These are phyloP conservation scores for Tinospora cordifolia DNA, from an alignment of 164 flowering plant genomes.

Conservation along the genomic window DNA sequence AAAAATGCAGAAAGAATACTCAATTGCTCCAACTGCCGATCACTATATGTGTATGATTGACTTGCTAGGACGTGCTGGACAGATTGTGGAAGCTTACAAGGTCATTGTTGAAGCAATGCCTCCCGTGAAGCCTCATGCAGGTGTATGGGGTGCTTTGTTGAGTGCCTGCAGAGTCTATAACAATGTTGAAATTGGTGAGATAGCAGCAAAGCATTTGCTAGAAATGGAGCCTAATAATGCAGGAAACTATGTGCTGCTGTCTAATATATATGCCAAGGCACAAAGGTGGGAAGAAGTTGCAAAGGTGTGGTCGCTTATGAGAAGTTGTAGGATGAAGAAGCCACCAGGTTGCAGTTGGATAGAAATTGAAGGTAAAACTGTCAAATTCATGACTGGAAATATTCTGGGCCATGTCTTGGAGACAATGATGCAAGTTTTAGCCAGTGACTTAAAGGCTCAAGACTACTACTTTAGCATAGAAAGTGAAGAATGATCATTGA, in stretches of 20 bases:
- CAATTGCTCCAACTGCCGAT: conserved; percentile 20
- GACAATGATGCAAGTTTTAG: conserved; percentile 13
- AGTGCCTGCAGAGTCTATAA: conserved; percentile 17
- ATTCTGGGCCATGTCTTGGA: conserved; percentile 5
- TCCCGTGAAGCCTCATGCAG: conserved; percentile 21
- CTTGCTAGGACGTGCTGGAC: conserved; percentile 21
- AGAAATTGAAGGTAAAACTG: conserved; percentile 11
- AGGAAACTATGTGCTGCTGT: conserved; percentile 21
- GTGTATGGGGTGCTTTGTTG: conserved; percentile 22
- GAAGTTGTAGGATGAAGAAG: conserved; percentile 12
- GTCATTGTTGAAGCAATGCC: conserved; percentile 13
- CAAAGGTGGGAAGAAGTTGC: conserved; percentile 16
- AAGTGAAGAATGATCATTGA: conserved; percentile 1
- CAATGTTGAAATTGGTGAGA: conserved; percentile 18
- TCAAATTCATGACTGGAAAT: conserved; percentile 11
- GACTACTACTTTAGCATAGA: conserved; percentile 11
- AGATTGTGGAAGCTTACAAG: conserved; percentile 15
- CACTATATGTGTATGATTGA: conserved; percentile 26
- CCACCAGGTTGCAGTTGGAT: conserved; percentile 22
- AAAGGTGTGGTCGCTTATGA: conserved; percentile 17
- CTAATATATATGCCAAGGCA: conserved; percentile 20
- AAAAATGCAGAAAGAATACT: conserved; percentile 18
- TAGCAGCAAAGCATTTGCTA: conserved; percentile 16
- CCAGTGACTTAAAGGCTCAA: conserved; percentile 14
- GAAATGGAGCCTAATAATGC: conserved; percentile 22